Conservation (phyloP, 2,329 filamentous ascomycete species). For the Botrytis paeoniae region DNA sequence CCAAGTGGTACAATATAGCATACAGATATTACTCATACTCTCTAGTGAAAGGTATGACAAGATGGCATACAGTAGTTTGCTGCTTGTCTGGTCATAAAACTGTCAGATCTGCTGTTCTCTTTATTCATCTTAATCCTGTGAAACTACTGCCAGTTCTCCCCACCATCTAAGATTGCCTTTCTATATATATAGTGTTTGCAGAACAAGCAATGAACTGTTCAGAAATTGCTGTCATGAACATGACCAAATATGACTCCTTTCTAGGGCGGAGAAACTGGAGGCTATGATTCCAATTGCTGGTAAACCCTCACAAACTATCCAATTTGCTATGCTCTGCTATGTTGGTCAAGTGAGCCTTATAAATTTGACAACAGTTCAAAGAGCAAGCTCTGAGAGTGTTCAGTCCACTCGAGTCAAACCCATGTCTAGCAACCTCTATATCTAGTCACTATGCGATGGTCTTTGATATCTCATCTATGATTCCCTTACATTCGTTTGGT, state of each 20-base stretch:
- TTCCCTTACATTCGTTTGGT: background rate
- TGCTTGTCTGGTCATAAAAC: background rate
- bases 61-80: background rate
- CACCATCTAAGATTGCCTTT: background rate
- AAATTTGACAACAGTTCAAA: background rate
- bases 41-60: background rate
- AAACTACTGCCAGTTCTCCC: background rate
- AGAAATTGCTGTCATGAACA: background rate
- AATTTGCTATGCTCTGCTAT: background rate
- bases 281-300: background rate
- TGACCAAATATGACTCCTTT: constrained; percentile 4
- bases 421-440: background rate
- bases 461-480: background rate
- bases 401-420: background rate
- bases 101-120: background rate
- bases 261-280: background rate
- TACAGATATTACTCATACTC: background rate
- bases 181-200: constrained; percentile 2
- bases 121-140: background rate
- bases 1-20: background rate
- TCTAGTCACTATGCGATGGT: constrained; percentile 4
- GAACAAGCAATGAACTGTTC: background rate
- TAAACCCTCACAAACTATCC: background rate
- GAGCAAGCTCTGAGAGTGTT: background rate
- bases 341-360: background rate